Evolutionary conservation across 1,284 basidiomycete species (phyloP), one percentile per base, ranked within the genome.

Genomic region (Ceratobasidium theobromae): DNA sequence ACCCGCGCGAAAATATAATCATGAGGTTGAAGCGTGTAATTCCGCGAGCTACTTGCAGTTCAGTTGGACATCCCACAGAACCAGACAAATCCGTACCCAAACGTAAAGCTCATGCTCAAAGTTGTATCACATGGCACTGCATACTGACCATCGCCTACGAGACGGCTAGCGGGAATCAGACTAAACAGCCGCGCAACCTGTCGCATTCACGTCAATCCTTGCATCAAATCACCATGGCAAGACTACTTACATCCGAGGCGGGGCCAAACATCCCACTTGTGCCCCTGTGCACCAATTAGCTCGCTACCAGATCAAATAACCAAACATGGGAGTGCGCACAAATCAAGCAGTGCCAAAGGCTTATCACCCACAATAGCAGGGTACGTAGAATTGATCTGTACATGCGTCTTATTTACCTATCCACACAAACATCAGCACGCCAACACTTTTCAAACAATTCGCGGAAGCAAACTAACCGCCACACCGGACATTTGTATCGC

Each of bases 1-100:
- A 87, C 81, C 43, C 86, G 86, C 6, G 91, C 91, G 67, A 92
- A 88, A 54, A 95, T 77, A 75, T 91, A 95, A 72, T 95, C 92
- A 0, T 84, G 85, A 0, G 93, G 92, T 69, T 89, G 84, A 12
- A 95, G 77, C 0, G 84, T 82, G 70, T 87, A 86, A 60, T 84
- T 86, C 38, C 77, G 76, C 4, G 77, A 77, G 1, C 87, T 89
- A 69, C 23, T 23, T 27, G 21, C n/a, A 48, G 27, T 45, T 11
- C 18, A 38, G 9, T 38, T 38, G 35, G 9, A 25, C 45, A 48
- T 48, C 28, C 3, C 21, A 9, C 12, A 54, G n/a, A 8, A 35
- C 45, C 27, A 66, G 67, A 23, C 46, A 16, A 28, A 0, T 16
- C 65, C 82, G 58, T 70, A 87, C 88, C 87, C 87, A 73, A 95